Percentiles rank a stretch among this genome's conserved stretches.
phyloP scores from a whole-genome alignment of 768 basidiomycete genomes.

The Trametes villosa region DNA sequence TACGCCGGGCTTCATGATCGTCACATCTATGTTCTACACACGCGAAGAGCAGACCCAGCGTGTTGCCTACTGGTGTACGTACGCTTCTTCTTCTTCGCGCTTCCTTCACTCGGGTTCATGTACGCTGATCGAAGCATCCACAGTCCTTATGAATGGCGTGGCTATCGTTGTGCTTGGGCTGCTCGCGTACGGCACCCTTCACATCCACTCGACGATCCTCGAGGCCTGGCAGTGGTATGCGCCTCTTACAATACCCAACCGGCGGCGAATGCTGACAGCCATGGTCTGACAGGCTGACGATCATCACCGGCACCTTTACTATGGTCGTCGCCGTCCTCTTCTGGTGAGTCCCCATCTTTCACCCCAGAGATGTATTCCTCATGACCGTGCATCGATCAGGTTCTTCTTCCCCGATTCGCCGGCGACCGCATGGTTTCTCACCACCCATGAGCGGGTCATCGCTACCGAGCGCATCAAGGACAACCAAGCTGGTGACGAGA shows the following conservation, averaged over 20 bases:
- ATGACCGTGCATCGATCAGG: conserved; percentile 41
- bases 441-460: conserved; percentile 65
- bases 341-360: conserved; percentile 48
- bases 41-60: conserved; percentile 50
- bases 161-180: conserved; percentile 77
- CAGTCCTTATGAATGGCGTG: conserved; percentile 78
- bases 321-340: conserved; percentile 62
- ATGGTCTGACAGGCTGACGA: conserved; percentile 64
- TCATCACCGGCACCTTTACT: conserved; percentile 71
- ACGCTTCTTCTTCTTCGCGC: background rate
- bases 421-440: conserved; percentile 71
- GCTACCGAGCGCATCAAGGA: conserved; percentile 72
- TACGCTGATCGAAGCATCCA: background rate
- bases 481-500: conserved; percentile 80
- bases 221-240: conserved; percentile 79
- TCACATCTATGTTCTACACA: conserved; percentile 60
- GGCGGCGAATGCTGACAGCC: background rate
- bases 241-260: background rate
- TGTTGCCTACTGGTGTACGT: conserved; percentile 57
- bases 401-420: conserved; percentile 85
- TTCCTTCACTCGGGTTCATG: no score
- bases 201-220: conserved; percentile 58
- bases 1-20: conserved; percentile 81
- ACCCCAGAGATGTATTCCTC: background rate
- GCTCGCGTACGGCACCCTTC: conserved; percentile 67